Conservation (phyloP, 495 filamentous ascomycete genomes). For the Talaromyces ruber region DNA sequence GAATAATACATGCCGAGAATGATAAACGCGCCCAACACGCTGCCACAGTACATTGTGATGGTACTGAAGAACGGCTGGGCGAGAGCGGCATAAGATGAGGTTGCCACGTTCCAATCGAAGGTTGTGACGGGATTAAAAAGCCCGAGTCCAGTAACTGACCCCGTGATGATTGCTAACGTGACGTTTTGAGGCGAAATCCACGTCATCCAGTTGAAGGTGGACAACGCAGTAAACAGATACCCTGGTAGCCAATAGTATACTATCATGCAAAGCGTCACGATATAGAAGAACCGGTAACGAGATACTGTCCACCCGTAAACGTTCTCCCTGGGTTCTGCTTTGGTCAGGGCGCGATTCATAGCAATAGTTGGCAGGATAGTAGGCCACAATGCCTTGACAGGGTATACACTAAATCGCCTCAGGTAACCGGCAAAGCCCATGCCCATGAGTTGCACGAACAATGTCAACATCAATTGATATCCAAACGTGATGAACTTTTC, state of each 20-base stretch:
- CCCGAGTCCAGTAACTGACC: conserved; percentile 36
- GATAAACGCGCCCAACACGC: conserved; percentile 31
- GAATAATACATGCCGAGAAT: conserved; percentile 36
- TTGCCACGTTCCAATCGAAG: conserved; percentile 52
- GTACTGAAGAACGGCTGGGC: conserved; percentile 53
- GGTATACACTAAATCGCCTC: conserved; percentile 37
- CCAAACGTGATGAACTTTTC: conserved; percentile 44
- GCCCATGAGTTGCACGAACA: conserved; percentile 41
- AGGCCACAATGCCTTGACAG: conserved; percentile 59
- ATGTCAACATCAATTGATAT: conserved; percentile 30
- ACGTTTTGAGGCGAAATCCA: conserved; percentile 28
- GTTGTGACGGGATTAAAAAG: conserved; percentile 41
- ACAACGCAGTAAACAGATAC: conserved; percentile 19
- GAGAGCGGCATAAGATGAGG: conserved; percentile 46
- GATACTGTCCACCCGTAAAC: conserved; percentile 51
- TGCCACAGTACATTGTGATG: conserved; percentile 34
- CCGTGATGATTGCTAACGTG: conserved; percentile 37
- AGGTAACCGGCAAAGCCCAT: conserved; percentile 39
- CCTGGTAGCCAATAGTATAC: conserved; percentile 43
- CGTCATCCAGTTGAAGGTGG: conserved; percentile 17
- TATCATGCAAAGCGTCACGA: conserved; percentile 40
- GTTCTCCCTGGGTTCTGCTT: conserved; percentile 42
- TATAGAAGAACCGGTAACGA: conserved; percentile 51
- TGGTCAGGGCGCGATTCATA: conserved; percentile 56
- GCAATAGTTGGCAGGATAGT: conserved; percentile 47